These are phyloP conservation scores for Cryptococcus sp. DNA, from an alignment of 1,284 basidiomycete genomes.

Conservation along the genomic window DNA sequence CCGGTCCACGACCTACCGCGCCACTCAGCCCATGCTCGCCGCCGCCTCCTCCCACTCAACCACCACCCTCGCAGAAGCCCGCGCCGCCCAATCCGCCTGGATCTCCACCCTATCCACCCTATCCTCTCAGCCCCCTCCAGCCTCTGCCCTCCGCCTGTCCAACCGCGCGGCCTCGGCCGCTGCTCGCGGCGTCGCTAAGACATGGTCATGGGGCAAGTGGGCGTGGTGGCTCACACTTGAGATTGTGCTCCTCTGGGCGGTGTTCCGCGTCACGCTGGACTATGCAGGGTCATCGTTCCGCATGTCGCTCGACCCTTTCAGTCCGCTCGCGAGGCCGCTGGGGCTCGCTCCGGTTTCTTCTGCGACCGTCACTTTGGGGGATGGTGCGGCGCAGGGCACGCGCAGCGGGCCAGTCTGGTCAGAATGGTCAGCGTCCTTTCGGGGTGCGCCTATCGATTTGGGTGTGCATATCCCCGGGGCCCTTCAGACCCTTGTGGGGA, in stretches of 20 bases:
- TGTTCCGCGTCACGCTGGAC: constrained; percentile 44
- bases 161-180: background rate
- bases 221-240: constrained; percentile 32
- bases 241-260: constrained; percentile 38
- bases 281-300: constrained; percentile 32
- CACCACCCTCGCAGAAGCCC: constrained; percentile 13
- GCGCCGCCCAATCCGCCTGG: constrained; percentile 23
- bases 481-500: constrained; percentile 23
- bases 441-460: constrained; percentile 10
- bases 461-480: constrained; percentile 23
- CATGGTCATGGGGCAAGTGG: constrained; percentile 30
- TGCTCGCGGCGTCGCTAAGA: constrained; percentile 11
- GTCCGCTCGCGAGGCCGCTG: constrained; percentile 17
- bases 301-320: constrained; percentile 31
- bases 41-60: constrained; percentile 13
- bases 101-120: constrained; percentile 19
- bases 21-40: constrained; percentile 17
- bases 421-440: background rate
- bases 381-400: background rate
- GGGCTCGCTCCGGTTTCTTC: constrained; percentile 1
- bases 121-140: background rate
- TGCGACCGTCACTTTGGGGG: background rate
- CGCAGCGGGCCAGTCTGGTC: background rate
- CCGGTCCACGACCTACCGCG: constrained; percentile 22
- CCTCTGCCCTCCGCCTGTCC: background rate